Percentiles rank a stretch among this genome's conserved stretches.
These are phyloP conservation scores for Trichophyton verrucosum DNA, from an alignment of 2,329 filamentous ascomycete genomes.

Conservation along the genomic window DNA sequence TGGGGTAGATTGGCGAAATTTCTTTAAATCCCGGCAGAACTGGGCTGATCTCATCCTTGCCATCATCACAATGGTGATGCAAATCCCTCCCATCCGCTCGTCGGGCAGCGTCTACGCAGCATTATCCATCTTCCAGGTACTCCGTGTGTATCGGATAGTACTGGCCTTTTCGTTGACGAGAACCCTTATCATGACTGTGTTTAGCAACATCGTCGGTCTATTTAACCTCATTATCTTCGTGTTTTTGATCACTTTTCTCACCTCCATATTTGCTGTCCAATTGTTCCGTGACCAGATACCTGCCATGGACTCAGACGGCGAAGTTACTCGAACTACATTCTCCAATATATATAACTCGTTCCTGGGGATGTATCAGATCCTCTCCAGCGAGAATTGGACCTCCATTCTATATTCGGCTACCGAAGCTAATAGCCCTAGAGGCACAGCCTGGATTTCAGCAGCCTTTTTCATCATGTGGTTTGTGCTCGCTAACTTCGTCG, in stretches of 20 bases:
- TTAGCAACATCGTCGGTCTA: conserved; percentile 85
- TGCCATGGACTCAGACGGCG: conserved; percentile 45
- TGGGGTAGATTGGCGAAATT: conserved; percentile 63
- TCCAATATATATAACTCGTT: conserved; percentile 91
- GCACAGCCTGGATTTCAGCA: conserved; percentile 85
- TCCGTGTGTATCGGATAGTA: conserved; percentile 84
- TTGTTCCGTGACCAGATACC: conserved; percentile 82
- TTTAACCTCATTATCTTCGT: conserved; percentile 92
- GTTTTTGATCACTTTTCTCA: conserved; percentile 86
- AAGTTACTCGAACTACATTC: conserved; percentile 62
- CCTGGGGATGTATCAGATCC: conserved; percentile 90
- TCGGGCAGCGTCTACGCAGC: conserved; percentile 67
- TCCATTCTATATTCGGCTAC: conserved; percentile 72
- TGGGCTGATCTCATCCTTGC: conserved; percentile 69
- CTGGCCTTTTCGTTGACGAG: conserved; percentile 77
- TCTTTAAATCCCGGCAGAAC: conserved; percentile 62
- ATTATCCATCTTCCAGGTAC: conserved; percentile 84
- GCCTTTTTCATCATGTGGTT: conserved; percentile 92
- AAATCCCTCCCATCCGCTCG: conserved; percentile 66
- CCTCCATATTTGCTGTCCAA: conserved; percentile 85
- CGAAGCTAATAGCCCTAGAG: conserved; percentile 47
- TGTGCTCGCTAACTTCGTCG: conserved; percentile 85
- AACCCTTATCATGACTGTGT: conserved; percentile 70
- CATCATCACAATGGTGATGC: conserved; percentile 69
- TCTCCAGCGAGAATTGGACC: conserved; percentile 97